phyloP scores from a whole-genome alignment of 2,329 filamentous ascomycete species.

The Claviceps humidiphila region DNA sequence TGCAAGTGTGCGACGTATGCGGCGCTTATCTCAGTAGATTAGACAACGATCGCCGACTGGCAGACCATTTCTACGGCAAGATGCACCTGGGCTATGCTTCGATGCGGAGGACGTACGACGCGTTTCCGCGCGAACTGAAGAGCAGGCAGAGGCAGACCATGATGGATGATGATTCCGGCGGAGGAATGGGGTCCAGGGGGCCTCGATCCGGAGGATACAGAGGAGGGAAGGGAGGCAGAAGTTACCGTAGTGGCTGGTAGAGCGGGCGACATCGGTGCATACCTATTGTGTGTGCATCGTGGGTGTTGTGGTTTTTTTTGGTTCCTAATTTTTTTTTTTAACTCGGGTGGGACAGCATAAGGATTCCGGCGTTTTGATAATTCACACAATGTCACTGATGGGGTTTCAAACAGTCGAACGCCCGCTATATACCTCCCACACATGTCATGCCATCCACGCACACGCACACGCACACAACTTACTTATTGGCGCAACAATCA shows the following conservation, averaged over 20 bases:
- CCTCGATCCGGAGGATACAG: conserved; percentile 42
- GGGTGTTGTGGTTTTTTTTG: background rate
- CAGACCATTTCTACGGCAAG: conserved; percentile 98
- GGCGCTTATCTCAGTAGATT: conserved; percentile 85
- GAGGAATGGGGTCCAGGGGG: conserved; percentile 26
- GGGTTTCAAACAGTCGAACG: no score
- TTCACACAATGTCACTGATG: no score
- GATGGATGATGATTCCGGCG: conserved; percentile 32
- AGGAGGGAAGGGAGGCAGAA: conserved; percentile 36
- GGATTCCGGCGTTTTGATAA: background rate
- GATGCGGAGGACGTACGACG: conserved; percentile 88
- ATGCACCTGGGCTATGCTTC: conserved; percentile 98
- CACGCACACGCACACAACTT: background rate
- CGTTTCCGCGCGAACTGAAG: conserved; percentile 77
- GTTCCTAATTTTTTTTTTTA: background rate
- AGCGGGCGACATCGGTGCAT: background rate
- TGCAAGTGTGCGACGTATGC: conserved; percentile 97
- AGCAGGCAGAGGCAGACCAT: conserved; percentile 43
- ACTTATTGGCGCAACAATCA: background rate
- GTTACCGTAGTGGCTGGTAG: conserved; percentile 38
- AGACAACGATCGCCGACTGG: conserved; percentile 85
- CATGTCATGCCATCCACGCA: background rate
- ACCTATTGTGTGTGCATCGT: background rate
- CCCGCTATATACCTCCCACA: background rate
- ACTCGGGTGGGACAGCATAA: background rate